phyloP scores from a whole-genome alignment of 2,329 filamentous ascomycete genomes.

The Nannizziopsis arthrosporioides region DNA sequence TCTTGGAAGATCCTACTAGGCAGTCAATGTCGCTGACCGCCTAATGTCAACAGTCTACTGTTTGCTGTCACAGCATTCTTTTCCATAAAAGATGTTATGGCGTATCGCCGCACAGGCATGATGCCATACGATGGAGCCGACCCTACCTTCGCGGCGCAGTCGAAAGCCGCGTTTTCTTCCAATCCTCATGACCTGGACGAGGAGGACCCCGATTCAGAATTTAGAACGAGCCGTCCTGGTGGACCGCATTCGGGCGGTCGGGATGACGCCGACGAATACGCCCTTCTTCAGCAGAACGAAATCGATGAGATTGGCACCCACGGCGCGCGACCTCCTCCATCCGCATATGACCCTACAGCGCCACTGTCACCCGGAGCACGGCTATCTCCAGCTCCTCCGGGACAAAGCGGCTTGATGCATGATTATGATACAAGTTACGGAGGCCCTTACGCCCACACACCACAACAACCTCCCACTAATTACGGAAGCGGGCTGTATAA shows the following conservation, averaged over 20 bases:
- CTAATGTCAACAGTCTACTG: conserved; percentile 38
- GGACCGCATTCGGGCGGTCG: conserved; percentile 29
- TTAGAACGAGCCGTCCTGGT: conserved; percentile 30
- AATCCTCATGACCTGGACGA: conserved; percentile 39
- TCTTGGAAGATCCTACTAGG: neutral
- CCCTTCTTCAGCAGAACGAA: conserved; percentile 39
- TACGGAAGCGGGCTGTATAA: conserved; percentile 9
- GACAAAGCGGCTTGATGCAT: conserved; percentile 26
- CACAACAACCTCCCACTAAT: conserved; percentile 6
- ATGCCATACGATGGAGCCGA: conserved; percentile 39
- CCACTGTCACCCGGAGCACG: conserved; percentile 4
- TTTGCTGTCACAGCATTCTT: conserved; percentile 44
- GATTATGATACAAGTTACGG: conserved; percentile 35
- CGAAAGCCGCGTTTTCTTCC: conserved; percentile 38
- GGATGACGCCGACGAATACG: conserved; percentile 42
- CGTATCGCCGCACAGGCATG: conserved; percentile 47
- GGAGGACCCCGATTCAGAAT: conserved; percentile 27
- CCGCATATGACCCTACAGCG: conserved; percentile 29
- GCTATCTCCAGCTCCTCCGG: conserved; percentile 15
- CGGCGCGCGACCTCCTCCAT: conserved; percentile 27
- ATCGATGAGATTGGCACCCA: conserved; percentile 32
- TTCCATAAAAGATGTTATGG: conserved; percentile 44
- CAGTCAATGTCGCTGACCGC: neutral
- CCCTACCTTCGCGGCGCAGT: conserved; percentile 40
- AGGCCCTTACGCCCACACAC: conserved; percentile 25